phyloP scores from a whole-genome alignment of 371 early-diverging fungal species.

The Rhizopus arrhizus region DNA sequence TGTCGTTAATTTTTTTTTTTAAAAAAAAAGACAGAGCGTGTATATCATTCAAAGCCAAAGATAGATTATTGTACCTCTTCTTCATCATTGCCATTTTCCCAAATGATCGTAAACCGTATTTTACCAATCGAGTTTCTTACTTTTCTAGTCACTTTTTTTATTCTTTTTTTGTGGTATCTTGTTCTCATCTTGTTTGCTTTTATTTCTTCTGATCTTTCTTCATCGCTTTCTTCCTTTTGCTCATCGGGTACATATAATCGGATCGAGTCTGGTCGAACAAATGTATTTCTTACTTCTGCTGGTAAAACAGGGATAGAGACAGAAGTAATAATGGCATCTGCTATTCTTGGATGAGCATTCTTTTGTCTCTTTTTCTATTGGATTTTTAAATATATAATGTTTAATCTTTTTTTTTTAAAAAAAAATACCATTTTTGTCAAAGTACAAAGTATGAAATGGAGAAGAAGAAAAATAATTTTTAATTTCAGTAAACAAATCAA shows the following conservation, averaged over 20 bases:
- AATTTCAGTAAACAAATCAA: too few species aligned
- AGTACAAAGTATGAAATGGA: too few species aligned
- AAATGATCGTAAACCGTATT: conserved; percentile 18
- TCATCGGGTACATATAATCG: conserved; percentile 24
- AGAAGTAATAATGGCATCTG: conserved; percentile 10
- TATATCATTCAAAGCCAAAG: not conserved
- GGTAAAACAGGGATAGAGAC: conserved; percentile 13
- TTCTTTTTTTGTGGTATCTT: conserved; percentile 12
- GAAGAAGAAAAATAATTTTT: too few species aligned
- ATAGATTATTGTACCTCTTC: conserved; percentile 5
- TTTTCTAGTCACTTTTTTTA: conserved; percentile 14
- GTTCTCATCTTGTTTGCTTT: not conserved
- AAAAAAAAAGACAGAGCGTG: not conserved
- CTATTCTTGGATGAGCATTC: conserved; percentile 20
- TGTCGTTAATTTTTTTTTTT: not conserved
- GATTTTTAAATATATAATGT: not conserved
- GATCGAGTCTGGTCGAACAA: conserved; percentile 21
- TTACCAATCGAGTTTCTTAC: conserved; percentile 12
- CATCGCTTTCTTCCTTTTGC: conserved; percentile 12
- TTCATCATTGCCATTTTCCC: not conserved
- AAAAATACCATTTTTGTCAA: not conserved
- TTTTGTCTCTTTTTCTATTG: not conserved
- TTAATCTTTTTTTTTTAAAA: not conserved
- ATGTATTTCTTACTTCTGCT: conserved; percentile 6
- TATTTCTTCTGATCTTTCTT: conserved; percentile 8